Percentiles rank a stretch among this genome's conserved stretches.
Conservation (phyloP, 257 asterid genomes). For the Solanum clarkiae region DNA sequence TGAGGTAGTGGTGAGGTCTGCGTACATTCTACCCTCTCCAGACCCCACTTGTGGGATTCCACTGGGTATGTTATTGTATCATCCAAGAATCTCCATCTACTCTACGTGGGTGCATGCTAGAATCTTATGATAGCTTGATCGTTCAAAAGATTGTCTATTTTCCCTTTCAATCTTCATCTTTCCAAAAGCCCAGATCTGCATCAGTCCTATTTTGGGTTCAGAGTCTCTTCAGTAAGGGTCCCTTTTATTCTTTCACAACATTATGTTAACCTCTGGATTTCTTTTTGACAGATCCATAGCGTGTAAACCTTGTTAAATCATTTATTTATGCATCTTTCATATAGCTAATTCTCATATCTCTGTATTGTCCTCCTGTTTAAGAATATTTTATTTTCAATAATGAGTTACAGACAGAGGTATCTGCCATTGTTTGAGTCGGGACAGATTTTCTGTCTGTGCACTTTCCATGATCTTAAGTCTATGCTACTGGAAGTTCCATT, state of each 20-base stretch:
- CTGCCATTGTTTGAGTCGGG: not conserved
- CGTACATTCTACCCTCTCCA: too few relatives aligned
- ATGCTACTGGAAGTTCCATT: not conserved
- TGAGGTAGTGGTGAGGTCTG: too few relatives aligned
- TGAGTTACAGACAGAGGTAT: not conserved
- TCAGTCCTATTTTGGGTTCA: not conserved
- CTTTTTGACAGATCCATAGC: not conserved
- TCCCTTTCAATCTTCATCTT: not conserved
- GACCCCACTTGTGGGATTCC: too few relatives aligned
- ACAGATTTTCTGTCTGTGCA: not conserved
- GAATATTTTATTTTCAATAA: not conserved
- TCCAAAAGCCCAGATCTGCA: not conserved
- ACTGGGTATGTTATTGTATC: too few relatives aligned
- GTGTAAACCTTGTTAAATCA: not conserved
- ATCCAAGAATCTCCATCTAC: not conserved
- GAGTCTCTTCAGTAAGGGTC: not conserved
- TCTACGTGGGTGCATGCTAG: not conserved
- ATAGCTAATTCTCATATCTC: not conserved
- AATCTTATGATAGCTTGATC: not conserved
- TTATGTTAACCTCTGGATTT: not conserved
- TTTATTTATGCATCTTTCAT: not conserved
- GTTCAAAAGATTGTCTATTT: not conserved
- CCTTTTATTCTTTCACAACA: not conserved
- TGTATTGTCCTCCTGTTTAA: not conserved
- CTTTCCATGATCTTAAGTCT: not conserved